Evolutionary conservation across 2,329 filamentous ascomycete species (phyloP).

Genomic region (Pleoardoris graminearum): DNA sequence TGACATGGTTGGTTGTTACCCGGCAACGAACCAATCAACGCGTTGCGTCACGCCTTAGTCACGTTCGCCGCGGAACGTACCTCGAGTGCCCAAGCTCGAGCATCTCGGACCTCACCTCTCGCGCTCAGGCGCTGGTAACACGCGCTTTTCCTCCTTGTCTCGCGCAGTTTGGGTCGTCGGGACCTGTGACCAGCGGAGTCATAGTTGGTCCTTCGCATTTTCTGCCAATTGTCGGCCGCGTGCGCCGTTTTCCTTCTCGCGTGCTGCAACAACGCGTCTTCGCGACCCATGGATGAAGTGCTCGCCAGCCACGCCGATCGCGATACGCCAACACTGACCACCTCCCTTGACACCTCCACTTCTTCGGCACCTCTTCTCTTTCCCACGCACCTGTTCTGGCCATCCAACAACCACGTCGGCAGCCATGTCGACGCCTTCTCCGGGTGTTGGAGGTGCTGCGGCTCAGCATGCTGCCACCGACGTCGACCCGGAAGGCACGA

Average conservation of each 20-base stretch:
- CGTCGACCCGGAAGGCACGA: constrained; percentile 30
- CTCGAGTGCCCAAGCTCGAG: constrained; percentile 25
- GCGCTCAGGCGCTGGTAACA: constrained; percentile 15
- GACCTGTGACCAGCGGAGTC: constrained; percentile 1
- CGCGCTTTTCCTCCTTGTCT: constrained; percentile 18
- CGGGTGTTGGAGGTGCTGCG: constrained; percentile 23
- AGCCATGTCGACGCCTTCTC: constrained; percentile 42
- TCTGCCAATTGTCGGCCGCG: constrained; percentile 14
- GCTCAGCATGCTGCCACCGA: constrained; percentile 27
- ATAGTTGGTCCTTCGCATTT: constrained; percentile 4
- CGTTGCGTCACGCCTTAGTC: constrained; percentile 25
- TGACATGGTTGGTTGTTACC: too few species aligned
- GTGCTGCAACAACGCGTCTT: constrained; percentile 34
- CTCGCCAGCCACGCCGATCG: constrained; percentile 41
- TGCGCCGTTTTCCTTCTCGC: constrained; percentile 10
- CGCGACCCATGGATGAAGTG: constrained; percentile 19
- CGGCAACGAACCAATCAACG: constrained; percentile 31
- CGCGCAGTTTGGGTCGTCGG: constrained; percentile 23
- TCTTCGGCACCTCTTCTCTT: constrained; percentile 9
- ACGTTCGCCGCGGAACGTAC: constrained; percentile 14
- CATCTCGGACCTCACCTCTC: constrained; percentile 23
- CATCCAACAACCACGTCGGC: constrained; percentile 19
- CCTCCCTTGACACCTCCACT: constrained; percentile 19
- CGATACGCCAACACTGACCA: constrained; percentile 32
- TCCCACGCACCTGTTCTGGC: constrained; percentile 21